Percentiles rank a stretch among this genome's conserved stretches.
phyloP scores from a whole-genome alignment of 2,329 filamentous ascomycete species.

The Xylariaceae sp. region DNA sequence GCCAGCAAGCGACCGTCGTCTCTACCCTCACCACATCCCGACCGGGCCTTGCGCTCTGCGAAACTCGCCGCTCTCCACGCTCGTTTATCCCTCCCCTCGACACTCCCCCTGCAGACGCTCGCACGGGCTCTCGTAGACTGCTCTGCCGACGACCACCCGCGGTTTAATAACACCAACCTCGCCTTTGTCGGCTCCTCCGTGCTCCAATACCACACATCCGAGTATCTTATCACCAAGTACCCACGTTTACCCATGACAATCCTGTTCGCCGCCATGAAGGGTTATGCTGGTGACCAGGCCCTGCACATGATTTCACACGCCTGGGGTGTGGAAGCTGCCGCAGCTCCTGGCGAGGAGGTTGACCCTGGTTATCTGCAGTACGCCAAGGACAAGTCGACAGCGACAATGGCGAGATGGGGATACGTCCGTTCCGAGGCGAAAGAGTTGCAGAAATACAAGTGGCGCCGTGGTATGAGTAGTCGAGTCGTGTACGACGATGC shows the following conservation, averaged over 20 bases:
- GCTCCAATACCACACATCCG: conserved; percentile 81
- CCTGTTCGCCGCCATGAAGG: conserved; percentile 77
- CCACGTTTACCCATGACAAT: conserved; percentile 88
- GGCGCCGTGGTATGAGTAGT: conserved; percentile 67
- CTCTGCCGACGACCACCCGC: conserved; percentile 71
- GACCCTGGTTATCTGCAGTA: conserved; percentile 89
- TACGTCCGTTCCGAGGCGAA: conserved; percentile 48
- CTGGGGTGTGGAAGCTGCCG: conserved; percentile 91
- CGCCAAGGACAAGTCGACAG: conserved; percentile 44
- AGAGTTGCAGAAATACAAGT: conserved; percentile 44
- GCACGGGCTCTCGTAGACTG: conserved; percentile 79
- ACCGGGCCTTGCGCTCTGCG: conserved; percentile 64
- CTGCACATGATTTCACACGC: conserved; percentile 68
- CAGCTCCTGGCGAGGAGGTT: conserved; percentile 81
- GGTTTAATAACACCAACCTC: conserved; percentile 86
- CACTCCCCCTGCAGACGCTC: conserved; percentile 79
- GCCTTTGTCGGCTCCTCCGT: conserved; percentile 76
- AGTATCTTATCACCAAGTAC: conserved; percentile 83
- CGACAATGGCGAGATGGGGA: conserved; percentile 45
- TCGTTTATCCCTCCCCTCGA: conserved; percentile 73
- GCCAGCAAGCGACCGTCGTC: conserved; percentile 24
- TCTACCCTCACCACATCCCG: conserved; percentile 67
- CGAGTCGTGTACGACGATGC: conserved; percentile 77
- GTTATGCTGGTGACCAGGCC: conserved; percentile 72
- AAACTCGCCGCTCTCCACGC: conserved; percentile 92